These are phyloP conservation scores for Ustilago hordei DNA, from an alignment of 1,284 basidiomycete genomes.

Conservation along the genomic window DNA sequence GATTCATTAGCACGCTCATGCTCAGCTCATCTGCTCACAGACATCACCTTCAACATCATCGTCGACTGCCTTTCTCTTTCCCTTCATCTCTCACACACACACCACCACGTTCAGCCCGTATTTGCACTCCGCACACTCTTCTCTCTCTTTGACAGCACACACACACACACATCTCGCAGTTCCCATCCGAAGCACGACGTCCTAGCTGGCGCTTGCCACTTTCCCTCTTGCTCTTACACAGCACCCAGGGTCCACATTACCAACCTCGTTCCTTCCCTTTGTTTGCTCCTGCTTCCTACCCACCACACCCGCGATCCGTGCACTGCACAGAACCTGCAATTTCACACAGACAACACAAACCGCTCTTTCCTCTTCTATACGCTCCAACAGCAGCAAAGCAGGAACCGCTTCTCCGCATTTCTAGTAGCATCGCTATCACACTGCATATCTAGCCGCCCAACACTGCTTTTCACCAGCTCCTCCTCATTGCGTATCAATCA, in stretches of 20 bases:
- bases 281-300: background rate
- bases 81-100: background rate
- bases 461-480: background rate
- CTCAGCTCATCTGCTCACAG: background rate
- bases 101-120: background rate
- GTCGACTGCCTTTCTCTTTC: background rate
- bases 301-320: background rate
- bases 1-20: too few relatives aligned
- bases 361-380: background rate
- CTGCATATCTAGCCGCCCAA: background rate
- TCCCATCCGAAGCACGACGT: background rate
- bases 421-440: background rate
- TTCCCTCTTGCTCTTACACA: background rate
- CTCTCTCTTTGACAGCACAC: background rate
- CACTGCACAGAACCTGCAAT: background rate
- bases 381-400: background rate
- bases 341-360: background rate
- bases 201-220: background rate
- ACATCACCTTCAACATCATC: constrained; percentile 1
- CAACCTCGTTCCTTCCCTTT: background rate
- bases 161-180: background rate
- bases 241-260: background rate
- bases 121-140: background rate
- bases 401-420: background rate
- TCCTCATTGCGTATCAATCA: background rate